Conservation (phyloP, 192 early-diverging fungal species). For the Podila minutissima region DNA sequence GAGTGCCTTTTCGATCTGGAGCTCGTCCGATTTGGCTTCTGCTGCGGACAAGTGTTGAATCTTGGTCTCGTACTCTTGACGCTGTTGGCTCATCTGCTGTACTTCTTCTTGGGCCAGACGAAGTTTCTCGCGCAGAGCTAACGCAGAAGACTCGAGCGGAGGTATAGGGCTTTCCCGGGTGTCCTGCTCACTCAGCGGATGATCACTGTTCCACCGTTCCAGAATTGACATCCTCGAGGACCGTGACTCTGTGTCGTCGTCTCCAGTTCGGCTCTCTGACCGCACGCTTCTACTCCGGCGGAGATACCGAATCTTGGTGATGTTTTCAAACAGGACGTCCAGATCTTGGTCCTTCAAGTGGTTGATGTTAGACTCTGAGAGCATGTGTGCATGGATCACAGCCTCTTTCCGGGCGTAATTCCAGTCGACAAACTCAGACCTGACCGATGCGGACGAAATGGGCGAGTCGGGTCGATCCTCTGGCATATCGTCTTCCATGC, state of each 20-base stretch:
- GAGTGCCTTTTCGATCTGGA: conserved; percentile 23
- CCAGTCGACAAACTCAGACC: conserved; percentile 76
- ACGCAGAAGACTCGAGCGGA: conserved; percentile 27
- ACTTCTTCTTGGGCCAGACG: conserved; percentile 61
- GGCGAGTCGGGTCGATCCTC: conserved; percentile 47
- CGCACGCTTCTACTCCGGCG: conserved; percentile 49
- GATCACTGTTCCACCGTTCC: conserved; percentile 24
- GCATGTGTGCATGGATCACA: conserved; percentile 52
- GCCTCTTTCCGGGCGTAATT: conserved; percentile 79
- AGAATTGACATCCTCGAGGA: conserved; percentile 34
- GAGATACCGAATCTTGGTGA: conserved; percentile 60
- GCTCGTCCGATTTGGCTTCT: conserved; percentile 46
- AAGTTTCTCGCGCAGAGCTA: conserved; percentile 56
- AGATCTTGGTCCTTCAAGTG: conserved; percentile 47
- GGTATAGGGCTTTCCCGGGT: conserved; percentile 17
- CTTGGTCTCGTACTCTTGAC: conserved; percentile 64
- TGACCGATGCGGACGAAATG: conserved; percentile 55
- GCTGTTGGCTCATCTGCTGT: conserved; percentile 60
- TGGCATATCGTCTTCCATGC: conserved; percentile 42
- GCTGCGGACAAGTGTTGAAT: conserved; percentile 52
- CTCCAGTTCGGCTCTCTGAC: conserved; percentile 58
- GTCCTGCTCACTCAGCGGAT: conserved; percentile 12
- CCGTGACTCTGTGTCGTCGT: conserved; percentile 52
- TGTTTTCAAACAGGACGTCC: conserved; percentile 59
- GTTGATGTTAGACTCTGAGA: conserved; percentile 44